Evolutionary conservation across 345 rosid species (phyloP).

Genomic region (Ricinus communis): DNA sequence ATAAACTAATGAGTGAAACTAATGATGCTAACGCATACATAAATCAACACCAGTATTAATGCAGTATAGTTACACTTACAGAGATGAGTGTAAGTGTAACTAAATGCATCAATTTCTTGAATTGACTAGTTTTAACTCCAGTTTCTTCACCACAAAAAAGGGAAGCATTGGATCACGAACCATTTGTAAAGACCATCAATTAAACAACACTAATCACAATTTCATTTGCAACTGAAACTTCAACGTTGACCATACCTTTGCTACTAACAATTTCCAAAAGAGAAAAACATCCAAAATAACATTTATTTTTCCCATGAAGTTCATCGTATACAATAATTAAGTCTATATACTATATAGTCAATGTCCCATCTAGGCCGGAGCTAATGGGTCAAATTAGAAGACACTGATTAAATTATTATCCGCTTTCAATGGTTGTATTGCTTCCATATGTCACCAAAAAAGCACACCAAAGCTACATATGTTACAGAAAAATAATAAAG

Average conservation of each 20-base stretch:
- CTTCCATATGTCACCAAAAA: neutral
- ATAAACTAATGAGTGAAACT: neutral
- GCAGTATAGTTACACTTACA: neutral
- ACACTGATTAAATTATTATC: neutral
- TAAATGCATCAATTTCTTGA: no score
- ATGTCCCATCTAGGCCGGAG: neutral
- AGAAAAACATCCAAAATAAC: no score
- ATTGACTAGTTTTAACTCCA: neutral
- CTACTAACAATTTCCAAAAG: neutral
- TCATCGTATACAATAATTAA: neutral
- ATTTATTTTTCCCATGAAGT: no score
- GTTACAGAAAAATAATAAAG: neutral
- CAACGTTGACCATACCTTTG: neutral
- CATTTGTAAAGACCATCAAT: neutral
- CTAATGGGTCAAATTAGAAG: neutral
- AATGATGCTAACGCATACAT: neutral
- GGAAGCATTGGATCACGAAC: neutral
- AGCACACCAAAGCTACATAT: neutral
- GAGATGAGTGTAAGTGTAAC: no score
- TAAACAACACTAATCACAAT: neutral
- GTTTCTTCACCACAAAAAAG: neutral
- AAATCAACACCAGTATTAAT: neutral
- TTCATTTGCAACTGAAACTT: neutral
- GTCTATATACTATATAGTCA: neutral
- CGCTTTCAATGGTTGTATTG: slow-evolving; percentile 13